phyloP scores from a whole-genome alignment of 345 rosid species.

The Hirschfeldia incana region DNA sequence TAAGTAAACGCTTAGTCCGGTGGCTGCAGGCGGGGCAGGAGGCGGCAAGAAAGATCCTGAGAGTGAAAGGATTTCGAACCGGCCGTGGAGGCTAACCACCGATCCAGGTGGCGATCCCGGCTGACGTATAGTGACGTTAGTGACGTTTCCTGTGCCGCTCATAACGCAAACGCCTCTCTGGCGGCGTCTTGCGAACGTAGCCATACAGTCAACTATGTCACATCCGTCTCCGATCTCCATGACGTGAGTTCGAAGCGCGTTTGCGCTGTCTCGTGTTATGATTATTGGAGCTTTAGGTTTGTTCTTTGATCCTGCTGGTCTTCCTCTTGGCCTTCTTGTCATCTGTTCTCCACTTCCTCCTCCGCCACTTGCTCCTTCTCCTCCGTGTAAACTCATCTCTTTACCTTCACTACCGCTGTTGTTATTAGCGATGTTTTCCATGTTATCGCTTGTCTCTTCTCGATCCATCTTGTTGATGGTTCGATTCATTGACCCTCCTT shows the following conservation, averaged over 20 bases:
- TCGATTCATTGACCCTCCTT: slow-evolving; percentile 52
- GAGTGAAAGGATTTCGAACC: slow-evolving; percentile 87
- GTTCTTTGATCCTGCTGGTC: slow-evolving; percentile 97
- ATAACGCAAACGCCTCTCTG: slow-evolving; percentile 92
- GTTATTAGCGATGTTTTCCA: slow-evolving; percentile 35
- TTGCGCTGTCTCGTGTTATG: slow-evolving; percentile 91
- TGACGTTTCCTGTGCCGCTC: slow-evolving; percentile 87
- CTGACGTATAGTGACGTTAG: slow-evolving; percentile 86
- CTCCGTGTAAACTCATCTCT: slow-evolving; percentile 41
- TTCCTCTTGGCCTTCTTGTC: slow-evolving; percentile 75
- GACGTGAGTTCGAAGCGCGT: slow-evolving; percentile 89
- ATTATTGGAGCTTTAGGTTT: slow-evolving; percentile 91
- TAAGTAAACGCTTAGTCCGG: slow-evolving; percentile 83
- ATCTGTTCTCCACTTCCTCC: slow-evolving; percentile 58
- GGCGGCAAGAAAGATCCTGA: slow-evolving; percentile 90
- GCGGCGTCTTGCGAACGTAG: slow-evolving; percentile 79
- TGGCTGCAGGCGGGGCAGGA: slow-evolving; percentile 93
- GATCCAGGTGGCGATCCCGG: slow-evolving; percentile 84
- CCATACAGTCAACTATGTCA: slow-evolving; percentile 81
- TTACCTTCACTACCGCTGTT: slow-evolving; percentile 49
- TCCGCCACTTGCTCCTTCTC: slow-evolving; percentile 38
- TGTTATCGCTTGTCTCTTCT: slow-evolving; percentile 46
- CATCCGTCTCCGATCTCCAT: slow-evolving; percentile 93
- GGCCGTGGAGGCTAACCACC: slow-evolving; percentile 78
- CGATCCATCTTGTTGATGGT: slow-evolving; percentile 63